Evolutionary conservation across 805 yeast genomes (phyloP).

Genomic region (Ogataea allantospora): DNA sequence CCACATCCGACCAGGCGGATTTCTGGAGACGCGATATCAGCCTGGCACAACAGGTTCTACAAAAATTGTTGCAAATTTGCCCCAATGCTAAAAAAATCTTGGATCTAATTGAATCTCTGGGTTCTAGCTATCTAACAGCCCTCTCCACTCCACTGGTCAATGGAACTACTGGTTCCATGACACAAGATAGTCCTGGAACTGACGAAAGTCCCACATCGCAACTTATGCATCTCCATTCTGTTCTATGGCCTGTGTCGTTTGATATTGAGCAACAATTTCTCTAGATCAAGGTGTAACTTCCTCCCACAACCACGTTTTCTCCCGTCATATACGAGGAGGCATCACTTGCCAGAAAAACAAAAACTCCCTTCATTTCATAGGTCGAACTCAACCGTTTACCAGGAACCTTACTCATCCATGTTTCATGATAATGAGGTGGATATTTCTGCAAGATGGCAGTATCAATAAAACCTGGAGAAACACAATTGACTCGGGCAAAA

Average conservation of each 20-base stretch:
- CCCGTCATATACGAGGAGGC: slow-evolving; percentile 53
- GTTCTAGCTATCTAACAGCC: slow-evolving; percentile 8
- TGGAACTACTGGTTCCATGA: background rate
- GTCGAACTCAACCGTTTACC: slow-evolving; percentile 48
- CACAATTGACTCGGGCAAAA: slow-evolving; percentile 44
- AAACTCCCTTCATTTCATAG: slow-evolving; percentile 51
- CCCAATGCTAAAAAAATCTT: slow-evolving; percentile 14
- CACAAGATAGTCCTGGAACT: slow-evolving; percentile 6
- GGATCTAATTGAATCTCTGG: slow-evolving; percentile 12
- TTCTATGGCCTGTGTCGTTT: slow-evolving; percentile 18
- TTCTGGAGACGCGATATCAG: slow-evolving; percentile 12
- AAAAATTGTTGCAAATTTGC: slow-evolving; percentile 8
- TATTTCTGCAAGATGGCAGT: slow-evolving; percentile 41
- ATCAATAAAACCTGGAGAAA: slow-evolving; percentile 23
- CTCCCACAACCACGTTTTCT: slow-evolving; percentile 47
- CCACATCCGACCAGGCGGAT: slow-evolving; percentile 3
- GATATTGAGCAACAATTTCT: slow-evolving; percentile 16
- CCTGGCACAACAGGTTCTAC: slow-evolving; percentile 7
- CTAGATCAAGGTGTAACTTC: slow-evolving; percentile 40
- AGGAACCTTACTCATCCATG: slow-evolving; percentile 37
- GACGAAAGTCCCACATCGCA: slow-evolving; percentile 18
- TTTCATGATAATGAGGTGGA: slow-evolving; percentile 22
- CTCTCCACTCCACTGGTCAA: background rate
- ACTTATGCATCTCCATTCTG: slow-evolving; percentile 14
- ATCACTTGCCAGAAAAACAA: slow-evolving; percentile 51